Evolutionary conservation across 2,329 filamentous ascomycete genomes (phyloP).

Genomic region (Immersiporthe knoxdaviesiana): DNA sequence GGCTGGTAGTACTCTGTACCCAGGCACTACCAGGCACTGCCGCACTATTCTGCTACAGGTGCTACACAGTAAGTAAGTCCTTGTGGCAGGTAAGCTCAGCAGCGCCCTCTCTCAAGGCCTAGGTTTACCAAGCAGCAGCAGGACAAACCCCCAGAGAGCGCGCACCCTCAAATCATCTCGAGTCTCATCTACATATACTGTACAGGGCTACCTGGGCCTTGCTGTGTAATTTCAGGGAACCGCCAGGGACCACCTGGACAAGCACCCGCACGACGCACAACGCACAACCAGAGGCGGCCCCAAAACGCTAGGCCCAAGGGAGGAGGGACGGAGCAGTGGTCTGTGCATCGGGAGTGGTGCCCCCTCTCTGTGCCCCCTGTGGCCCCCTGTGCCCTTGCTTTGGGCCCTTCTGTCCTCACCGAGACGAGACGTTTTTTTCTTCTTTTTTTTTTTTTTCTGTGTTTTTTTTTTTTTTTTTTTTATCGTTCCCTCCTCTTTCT

Average conservation of each 20-base stretch:
- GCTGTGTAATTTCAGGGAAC: conserved; percentile 6
- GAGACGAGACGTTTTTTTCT: background rate
- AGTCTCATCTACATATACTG: conserved; percentile 13
- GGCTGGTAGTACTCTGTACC: conserved; percentile 1
- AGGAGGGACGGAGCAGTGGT: background rate
- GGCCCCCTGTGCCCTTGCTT: background rate
- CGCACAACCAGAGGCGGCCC: background rate
- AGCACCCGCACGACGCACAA: conserved; percentile 3
- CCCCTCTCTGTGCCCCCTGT: too few species aligned
- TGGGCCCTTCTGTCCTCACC: conserved; percentile 5
- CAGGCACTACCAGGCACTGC: background rate
- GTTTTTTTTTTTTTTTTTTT: background rate
- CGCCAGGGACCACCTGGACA: conserved; percentile 2
- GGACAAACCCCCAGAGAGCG: too few species aligned
- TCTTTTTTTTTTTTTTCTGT: background rate
- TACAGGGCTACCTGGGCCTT: background rate
- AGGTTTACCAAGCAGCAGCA: background rate
- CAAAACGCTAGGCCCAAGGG: conserved; percentile 1
- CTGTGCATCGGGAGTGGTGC: background rate
- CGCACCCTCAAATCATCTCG: background rate
- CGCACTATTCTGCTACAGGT: background rate
- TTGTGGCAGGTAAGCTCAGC: background rate
- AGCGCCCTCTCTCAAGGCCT: background rate
- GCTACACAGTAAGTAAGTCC: background rate
- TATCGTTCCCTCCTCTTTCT: background rate